Percentiles rank a stretch among this genome's conserved stretches.
These are phyloP conservation scores for Helotiales sp. DNA, from an alignment of 2,329 filamentous ascomycete species.

Conservation along the genomic window DNA sequence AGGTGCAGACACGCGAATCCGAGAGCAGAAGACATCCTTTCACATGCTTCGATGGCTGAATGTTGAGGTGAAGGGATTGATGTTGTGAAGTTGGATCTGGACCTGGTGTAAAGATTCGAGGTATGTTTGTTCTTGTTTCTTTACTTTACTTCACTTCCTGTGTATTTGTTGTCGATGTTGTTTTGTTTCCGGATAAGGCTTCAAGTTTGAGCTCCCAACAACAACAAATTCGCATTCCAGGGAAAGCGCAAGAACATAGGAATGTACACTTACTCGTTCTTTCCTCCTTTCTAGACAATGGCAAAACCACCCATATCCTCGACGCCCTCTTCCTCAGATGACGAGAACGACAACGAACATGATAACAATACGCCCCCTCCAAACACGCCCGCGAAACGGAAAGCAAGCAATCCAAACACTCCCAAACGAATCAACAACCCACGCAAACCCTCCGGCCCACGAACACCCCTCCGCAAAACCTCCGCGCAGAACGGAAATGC, in stretches of 20 bases:
- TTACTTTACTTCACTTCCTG: neutral
- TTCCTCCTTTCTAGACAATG: neutral
- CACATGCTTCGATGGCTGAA: neutral
- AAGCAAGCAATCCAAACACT: conserved; percentile 10
- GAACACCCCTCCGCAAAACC: conserved; percentile 32
- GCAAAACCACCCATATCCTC: conserved; percentile 4
- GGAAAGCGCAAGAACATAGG: neutral
- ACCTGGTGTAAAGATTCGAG: neutral
- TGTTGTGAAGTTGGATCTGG: conserved; percentile 6
- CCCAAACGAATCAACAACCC: conserved; percentile 14
- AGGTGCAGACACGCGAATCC: neutral
- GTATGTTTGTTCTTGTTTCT: neutral
- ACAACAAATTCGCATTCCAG: neutral
- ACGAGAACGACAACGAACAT: neutral
- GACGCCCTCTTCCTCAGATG: neutral
- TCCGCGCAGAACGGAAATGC: conserved; percentile 23
- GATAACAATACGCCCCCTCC: conserved; percentile 9
- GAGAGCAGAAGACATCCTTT: neutral
- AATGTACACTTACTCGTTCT: conserved; percentile 5
- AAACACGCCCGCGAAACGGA: conserved; percentile 16
- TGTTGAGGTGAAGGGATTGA: conserved; percentile 1
- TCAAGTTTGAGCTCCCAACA: neutral
- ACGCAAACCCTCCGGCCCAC: conserved; percentile 10
- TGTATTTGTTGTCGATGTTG: neutral
- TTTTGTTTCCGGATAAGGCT: neutral